Percentiles rank a stretch among this genome's conserved stretches.
phyloP scores from a whole-genome alignment of 441 rosid species.

The Geranium incanum region DNA sequence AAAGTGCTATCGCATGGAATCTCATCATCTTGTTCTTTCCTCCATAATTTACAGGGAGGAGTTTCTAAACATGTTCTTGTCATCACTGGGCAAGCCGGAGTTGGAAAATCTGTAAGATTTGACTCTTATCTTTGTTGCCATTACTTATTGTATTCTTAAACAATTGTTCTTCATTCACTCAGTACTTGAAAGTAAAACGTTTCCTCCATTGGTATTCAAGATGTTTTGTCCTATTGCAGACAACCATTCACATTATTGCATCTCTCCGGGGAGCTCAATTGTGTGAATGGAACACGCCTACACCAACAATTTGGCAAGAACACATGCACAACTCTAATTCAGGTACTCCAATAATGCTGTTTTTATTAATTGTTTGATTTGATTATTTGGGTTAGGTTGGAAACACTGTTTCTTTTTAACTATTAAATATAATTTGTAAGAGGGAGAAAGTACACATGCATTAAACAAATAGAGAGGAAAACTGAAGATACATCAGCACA shows the following conservation, averaged over 20 bases:
- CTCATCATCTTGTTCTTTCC: not conserved
- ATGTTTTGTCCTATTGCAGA: constrained; percentile 31
- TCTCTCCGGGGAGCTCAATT: constrained; percentile 64
- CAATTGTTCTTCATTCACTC: not conserved
- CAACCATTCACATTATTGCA: constrained; percentile 60
- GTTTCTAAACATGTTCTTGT: constrained; percentile 43
- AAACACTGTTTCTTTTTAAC: no score
- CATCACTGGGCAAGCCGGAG: constrained; percentile 77
- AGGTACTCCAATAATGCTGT: constrained; percentile 18
- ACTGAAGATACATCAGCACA: no score
- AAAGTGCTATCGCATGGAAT: not conserved
- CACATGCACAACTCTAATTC: constrained; percentile 53
- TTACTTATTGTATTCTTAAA: not conserved
- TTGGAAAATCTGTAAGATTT: constrained; percentile 76
- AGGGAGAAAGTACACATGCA: no score
- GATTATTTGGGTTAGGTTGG: no score
- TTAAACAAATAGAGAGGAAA: no score
- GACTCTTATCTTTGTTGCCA: constrained; percentile 1
- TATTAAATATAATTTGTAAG: no score
- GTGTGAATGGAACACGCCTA: constrained; percentile 87
- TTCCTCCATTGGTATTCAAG: constrained; percentile 4
- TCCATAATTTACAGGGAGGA: constrained; percentile 33
- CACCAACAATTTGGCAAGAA: constrained; percentile 93
- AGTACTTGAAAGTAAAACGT: not conserved
- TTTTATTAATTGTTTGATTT: no score